Conservation (phyloP, 2,329 filamentous ascomycete genomes). For the Fusarium veterinarium region DNA sequence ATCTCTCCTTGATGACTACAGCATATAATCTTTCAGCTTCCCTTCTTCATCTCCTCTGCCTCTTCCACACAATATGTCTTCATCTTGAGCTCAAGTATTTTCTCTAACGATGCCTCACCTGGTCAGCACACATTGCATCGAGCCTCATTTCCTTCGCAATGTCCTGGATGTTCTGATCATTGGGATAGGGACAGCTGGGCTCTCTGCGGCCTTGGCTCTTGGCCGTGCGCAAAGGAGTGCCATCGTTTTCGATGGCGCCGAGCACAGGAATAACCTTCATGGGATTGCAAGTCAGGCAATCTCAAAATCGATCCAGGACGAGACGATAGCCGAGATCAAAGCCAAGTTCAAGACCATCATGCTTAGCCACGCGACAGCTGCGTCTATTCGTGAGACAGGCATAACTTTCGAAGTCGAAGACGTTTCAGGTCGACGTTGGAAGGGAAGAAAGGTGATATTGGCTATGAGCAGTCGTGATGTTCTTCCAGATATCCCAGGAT, state of each 20-base stretch:
- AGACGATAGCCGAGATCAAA: not conserved
- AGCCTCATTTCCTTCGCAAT: slow-evolving; percentile 18
- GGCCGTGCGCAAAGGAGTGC: not conserved
- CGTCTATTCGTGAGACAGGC: not conserved
- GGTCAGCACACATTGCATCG: not conserved
- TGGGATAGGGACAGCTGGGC: not conserved
- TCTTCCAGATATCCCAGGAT: not conserved
- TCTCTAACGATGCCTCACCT: not conserved
- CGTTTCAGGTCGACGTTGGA: not conserved
- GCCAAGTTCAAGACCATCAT: not conserved
- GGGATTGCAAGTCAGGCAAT: rapidly evolving
- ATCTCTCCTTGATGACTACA: not conserved
- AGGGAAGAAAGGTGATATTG: slow-evolving; percentile 3
- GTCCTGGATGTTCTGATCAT: slow-evolving; percentile 10
- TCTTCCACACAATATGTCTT: not conserved
- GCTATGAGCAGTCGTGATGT: not conserved
- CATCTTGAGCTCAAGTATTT: rapidly evolving
- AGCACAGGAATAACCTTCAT: rapidly evolving
- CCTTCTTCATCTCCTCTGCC: not conserved
- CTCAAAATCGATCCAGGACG: rapidly evolving
- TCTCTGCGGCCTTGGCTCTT: not conserved
- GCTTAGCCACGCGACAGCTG: not conserved
- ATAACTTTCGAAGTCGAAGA: slow-evolving; percentile 2
- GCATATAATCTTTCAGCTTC: not conserved
- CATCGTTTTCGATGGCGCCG: not conserved